These are phyloP conservation scores for Cladobotryum protrusum DNA, from an alignment of 2,329 filamentous ascomycete genomes.

Conservation along the genomic window DNA sequence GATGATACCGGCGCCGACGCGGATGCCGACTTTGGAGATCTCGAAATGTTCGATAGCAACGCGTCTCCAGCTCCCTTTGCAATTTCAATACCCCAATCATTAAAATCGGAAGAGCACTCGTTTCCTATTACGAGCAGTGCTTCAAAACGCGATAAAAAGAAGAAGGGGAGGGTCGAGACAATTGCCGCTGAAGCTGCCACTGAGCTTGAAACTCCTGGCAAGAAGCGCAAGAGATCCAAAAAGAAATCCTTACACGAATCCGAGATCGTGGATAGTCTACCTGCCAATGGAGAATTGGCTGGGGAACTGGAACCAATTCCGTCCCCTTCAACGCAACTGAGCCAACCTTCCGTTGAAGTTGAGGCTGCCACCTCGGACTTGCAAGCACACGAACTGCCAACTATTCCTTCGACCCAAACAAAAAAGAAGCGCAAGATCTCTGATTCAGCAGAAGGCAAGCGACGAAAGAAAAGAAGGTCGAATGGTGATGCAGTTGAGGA, in stretches of 20 bases:
- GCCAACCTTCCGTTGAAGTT: neutral
- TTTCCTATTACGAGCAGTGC: constrained; percentile 18
- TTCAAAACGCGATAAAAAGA: constrained; percentile 28
- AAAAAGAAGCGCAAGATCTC: constrained; percentile 30
- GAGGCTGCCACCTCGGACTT: constrained; percentile 10
- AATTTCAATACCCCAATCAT: constrained; percentile 26
- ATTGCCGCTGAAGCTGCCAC: constrained; percentile 10
- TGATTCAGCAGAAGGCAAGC: constrained; percentile 24
- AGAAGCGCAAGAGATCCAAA: constrained; percentile 23
- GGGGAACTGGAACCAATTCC: neutral
- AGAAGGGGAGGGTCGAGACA: constrained; percentile 15
- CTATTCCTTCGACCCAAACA: constrained; percentile 16
- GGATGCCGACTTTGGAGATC: constrained; percentile 29
- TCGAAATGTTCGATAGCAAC: constrained; percentile 36
- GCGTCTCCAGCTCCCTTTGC: constrained; percentile 24
- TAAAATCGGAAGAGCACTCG: constrained; percentile 22
- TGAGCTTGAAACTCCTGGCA: constrained; percentile 15
- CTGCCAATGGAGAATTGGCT: neutral
- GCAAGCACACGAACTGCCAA: constrained; percentile 15
- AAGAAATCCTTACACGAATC: constrained; percentile 13
- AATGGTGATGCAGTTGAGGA: constrained; percentile 17
- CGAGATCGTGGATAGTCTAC: constrained; percentile 10
- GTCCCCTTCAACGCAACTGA: neutral
- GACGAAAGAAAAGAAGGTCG: constrained; percentile 28
- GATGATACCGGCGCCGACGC: constrained; percentile 16